Evolutionary conservation across 1,284 basidiomycete genomes (phyloP).

Genomic region (Malassezia dermatis): DNA sequence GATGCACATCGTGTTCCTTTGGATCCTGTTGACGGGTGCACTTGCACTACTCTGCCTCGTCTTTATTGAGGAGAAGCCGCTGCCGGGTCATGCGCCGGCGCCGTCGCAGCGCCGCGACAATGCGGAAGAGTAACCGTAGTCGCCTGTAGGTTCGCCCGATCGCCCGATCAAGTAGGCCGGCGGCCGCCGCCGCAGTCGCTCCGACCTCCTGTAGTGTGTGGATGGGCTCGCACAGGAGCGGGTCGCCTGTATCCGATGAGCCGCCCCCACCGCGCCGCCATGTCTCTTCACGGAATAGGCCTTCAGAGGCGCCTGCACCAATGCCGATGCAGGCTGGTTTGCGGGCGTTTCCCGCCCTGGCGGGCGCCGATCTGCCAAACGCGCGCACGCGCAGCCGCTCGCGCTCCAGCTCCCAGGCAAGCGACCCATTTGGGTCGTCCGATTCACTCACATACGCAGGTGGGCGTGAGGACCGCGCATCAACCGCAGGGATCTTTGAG

Average conservation of each 20-base stretch:
- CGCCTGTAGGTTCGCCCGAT: background rate
- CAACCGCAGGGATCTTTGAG: constrained; percentile 13
- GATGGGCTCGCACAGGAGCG: background rate
- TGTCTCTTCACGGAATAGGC: background rate
- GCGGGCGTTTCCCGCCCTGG: background rate
- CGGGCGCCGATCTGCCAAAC: background rate
- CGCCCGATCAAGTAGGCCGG: background rate
- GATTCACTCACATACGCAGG: background rate
- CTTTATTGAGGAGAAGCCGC: constrained; percentile 44
- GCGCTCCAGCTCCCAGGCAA: background rate
- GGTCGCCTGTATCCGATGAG: background rate
- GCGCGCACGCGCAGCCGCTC: background rate
- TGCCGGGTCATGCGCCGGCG: constrained; percentile 40
- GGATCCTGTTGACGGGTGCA: constrained; percentile 38
- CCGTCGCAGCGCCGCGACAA: constrained; percentile 8
- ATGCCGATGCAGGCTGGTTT: background rate
- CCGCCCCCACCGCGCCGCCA: background rate
- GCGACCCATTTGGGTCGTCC: background rate
- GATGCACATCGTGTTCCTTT: constrained; percentile 48
- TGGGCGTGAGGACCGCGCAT: background rate
- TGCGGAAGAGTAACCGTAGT: constrained; percentile 6
- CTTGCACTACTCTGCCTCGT: constrained; percentile 42
- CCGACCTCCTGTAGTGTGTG: background rate
- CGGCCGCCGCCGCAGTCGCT: background rate
- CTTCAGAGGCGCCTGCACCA: background rate